Evolutionary conservation across 192 early-diverging fungal species (phyloP), one percentile per base, ranked within the genome.

Genomic region (Backusella circina): DNA sequence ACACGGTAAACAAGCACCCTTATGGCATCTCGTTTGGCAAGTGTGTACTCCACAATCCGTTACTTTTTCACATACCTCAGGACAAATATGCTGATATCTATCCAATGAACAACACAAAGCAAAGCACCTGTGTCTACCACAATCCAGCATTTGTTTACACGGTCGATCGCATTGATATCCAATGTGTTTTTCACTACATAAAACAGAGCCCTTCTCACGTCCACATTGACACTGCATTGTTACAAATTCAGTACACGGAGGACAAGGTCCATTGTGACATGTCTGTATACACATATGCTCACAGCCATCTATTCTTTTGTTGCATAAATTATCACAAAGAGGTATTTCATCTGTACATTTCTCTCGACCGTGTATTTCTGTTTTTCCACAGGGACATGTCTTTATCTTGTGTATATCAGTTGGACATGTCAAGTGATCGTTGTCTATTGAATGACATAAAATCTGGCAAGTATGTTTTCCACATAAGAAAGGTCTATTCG

Each of bases 31-130:
- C 65, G 87, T 81, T 39, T 87, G 80, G 75, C 96, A 99, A 23
- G 44, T 72, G 78, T 99, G 97, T 32, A 79, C 79, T 21, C 94
- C 94, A 86, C 97, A 99, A 37, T 88, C 79, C 31, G 97, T 87
- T 66, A 84, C 80, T 51, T 90, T 90, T 31, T 87, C 92, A 79
- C 97, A 98, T 1, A 86, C 72, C 23, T 92, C 73, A n/a, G 83
- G 81, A 78, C 94, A 95, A 31, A 81, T 82, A 72, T 95, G 94
- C 39, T 15, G 36, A 33, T 26, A 32, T 33, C 79, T 81, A 4
- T 64, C 72, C 3, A 79, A 81, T 23, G 91, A 85, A 75, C 94
- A 95, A 78, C 94, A 94, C 13, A 78, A 74, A 51, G 67, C 82
- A 5, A 73, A 75, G 74, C 94, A 95, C 67, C 84, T 85, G 78